Evolutionary conservation across 345 rosid genomes (phyloP), one percentile per base, ranked within the genome.

Genomic region (Xanthoceras sorbifolium): DNA sequence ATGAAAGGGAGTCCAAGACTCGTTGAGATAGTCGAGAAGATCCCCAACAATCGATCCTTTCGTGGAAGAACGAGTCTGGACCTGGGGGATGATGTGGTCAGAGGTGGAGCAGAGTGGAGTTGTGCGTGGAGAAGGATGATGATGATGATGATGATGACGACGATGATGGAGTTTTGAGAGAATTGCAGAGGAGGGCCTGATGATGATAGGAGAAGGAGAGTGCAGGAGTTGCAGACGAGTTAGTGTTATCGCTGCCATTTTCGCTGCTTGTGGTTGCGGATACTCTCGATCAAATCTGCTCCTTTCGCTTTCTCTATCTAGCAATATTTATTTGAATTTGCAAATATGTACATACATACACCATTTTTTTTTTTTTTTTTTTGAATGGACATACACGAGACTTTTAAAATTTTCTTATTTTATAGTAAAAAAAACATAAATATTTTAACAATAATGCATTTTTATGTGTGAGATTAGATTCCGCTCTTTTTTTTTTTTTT

Each of bases 1-100:
- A 68, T 92, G 97, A 76, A 94, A 94, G 71, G 93, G 97, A 68
- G 98, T 94, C 97, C 98, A 94, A 6, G 97, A 94, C 79, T 91
- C 98, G 57, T 94, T 94, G 34, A 94, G 94, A 81, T 87, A 94
- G 82, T 91, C 91, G 69, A 93, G 82, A 73, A 92, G 85, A 78
- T 86, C 94, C 2, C 87, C 90, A 9, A 90, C 91, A 12, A 90
- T 82, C 11, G 95, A 89, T 0, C 76, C 85, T 78, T 72, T 69
- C 36, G 77, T 11, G 50, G 69, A 72, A 42, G 81, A 72, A 81
- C 63, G 64, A 74, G 62, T 23, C 71, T 70, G 77, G 7, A 40
- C 68, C 14, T 42, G 46, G 0, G 74, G 76, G 10, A 54, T 50
- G 10, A 54, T 50, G 34, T 42, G 78, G 38, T 73, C 29, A 0